Evolutionary conservation across 352 stramenopile species (phyloP), one percentile per base, ranked within the genome.

Genomic region (Globisporangium middletonii): DNA sequence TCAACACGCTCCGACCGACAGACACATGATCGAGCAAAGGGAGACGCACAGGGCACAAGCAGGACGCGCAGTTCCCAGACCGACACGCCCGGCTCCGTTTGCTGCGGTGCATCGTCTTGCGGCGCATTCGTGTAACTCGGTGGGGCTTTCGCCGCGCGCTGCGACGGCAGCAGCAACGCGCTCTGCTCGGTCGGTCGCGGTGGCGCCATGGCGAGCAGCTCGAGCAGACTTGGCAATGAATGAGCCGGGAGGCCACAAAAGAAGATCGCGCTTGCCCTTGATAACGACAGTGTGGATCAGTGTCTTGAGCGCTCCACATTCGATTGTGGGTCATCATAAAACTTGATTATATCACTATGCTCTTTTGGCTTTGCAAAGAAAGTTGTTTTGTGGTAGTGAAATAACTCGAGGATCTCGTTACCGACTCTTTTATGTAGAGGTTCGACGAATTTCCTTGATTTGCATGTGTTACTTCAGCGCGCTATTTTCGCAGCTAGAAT

Each of bases 11-110:
- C 0, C 11, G 19, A 9, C 19, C 23, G 11, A n/a, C 13, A 12
- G 12, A 12, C 15, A 11, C 3, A 3, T 3, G 15, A 3, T 6
- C 11, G 12, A 51, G 26, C 26, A 4, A 18, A 13, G n/a, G 4
- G 18, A 13, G 2, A 55, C 72, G 57, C 76, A 91, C 81, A 91
- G 27, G 81, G 78, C n/a, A 79, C 63, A 27, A 91, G 73, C 59
- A 91, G 65, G 57, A 89, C 77, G 48, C 76, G 74, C 45, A 91
- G 69, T 50, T 88, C 73, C 70, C 75, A 86, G 42, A 77, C 28
- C 13, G 77, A 75, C 16, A 87, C 67, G 55, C 52, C 55, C 52
- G 61, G 46, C 33, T 50, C 26, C 53, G 59, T 55, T 8, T 61
- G 46, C 33, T 50, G 30, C 53, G 60, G 59, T 9, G n/a, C 8